Conservation (phyloP, 768 basidiomycete species). For the Phallus indusiatus region DNA sequence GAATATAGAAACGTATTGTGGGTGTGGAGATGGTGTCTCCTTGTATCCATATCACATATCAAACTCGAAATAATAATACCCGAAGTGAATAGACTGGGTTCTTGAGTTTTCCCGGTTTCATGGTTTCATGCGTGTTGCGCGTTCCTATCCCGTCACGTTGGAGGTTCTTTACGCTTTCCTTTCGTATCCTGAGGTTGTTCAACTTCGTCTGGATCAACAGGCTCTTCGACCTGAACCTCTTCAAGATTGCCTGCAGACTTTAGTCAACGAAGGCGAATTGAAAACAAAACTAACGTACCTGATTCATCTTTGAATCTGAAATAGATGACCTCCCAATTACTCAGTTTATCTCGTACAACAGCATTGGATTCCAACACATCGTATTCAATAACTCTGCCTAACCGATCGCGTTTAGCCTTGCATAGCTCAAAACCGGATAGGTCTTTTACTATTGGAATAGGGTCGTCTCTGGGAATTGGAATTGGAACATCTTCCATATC, state of each 20-base stretch:
- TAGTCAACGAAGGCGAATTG: background rate
- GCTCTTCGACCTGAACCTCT: conserved; percentile 50
- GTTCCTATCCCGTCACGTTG: conserved; percentile 9
- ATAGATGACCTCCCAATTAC: conserved; percentile 60
- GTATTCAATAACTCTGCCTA: conserved; percentile 40
- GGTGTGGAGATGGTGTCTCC: no score
- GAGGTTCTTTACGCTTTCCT: conserved; percentile 55
- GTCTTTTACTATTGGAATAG: conserved; percentile 27
- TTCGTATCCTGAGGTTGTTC: conserved; percentile 26
- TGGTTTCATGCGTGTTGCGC: no score
- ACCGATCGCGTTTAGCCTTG: conserved; percentile 38
- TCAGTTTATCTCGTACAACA: conserved; percentile 40
- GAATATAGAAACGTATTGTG: no score
- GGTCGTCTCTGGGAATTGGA: conserved; percentile 19
- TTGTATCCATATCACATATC: no score
- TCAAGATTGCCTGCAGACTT: conserved; percentile 41
- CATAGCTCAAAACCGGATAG: conserved; percentile 57
- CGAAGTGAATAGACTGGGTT: no score
- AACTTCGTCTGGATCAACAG: conserved; percentile 55
- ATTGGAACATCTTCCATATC: conserved; percentile 21
- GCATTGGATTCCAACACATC: conserved; percentile 39
- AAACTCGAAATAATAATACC: no score
- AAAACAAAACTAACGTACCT: conserved; percentile 29
- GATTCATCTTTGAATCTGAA: conserved; percentile 55
- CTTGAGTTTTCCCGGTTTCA: no score